Base-by-base conservation (phyloP, 768 basidiomycete species). In the Mycena latifolia region DNA sequence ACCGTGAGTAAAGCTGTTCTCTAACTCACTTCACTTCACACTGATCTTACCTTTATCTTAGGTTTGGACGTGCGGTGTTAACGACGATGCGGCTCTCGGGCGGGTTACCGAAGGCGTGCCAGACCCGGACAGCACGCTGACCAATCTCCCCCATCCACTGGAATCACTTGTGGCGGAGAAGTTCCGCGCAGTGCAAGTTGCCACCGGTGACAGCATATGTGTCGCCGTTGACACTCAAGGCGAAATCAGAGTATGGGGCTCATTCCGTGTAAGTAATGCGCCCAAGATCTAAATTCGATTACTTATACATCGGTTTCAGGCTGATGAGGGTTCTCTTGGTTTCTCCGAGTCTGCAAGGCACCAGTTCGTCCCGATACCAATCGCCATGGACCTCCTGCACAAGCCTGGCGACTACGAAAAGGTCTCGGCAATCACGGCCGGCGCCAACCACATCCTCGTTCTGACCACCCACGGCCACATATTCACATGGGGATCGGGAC, bases 401-500 rank as follows among this genome's bases (percentile, higher is more conserved):
- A 90, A 87, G 63, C 86, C 87, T 3, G 88, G 89, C 22, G 88
- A 91, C 69, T 75, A 77, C 39, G 92, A 93, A 74, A 92, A 90
- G 69, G 90, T 93, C 35, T 86, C 89, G 12, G 83, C 90, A 18
- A 86, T 96, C 58, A 92, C 88, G 5, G 89, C 92, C 31, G 97
- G 97, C 24, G 87, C 87, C 76, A 96, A 99, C 72, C 97, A 98
- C 76, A 84, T 98, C 27, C 80, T 99, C 60, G 92, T 95, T 14
- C 83, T 98, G 39, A 97, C 95, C 12, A 92, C 91, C 0, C 91
- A 92, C 60, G 97, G 97, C 11, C 88, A 89, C 71, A 88, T 99
- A 58, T 94, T 92, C 73, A 89, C 93, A 6, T 94, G 94, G 88
- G 97, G 97, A 12, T 92, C 93, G 43, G 94, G 94, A 52, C 93